phyloP scores from a whole-genome alignment of 257 asterid species.

The Nicotiana paniculata region DNA sequence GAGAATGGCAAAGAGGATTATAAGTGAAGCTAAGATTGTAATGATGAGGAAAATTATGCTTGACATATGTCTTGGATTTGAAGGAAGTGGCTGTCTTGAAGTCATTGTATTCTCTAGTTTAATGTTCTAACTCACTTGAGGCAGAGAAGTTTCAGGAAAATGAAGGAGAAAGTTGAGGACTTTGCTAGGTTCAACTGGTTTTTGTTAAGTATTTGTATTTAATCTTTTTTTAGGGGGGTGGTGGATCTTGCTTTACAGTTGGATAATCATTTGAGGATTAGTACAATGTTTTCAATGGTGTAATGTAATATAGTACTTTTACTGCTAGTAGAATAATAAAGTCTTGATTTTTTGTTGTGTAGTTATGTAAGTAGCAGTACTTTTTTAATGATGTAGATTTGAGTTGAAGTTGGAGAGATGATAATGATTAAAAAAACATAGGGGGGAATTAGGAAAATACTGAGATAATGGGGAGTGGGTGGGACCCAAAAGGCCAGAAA shows the following conservation, averaged over 20 bases:
- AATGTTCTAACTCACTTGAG: neutral
- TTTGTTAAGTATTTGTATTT: neutral
- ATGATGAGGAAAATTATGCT: slow-evolving; percentile 38
- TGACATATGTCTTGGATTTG: slow-evolving; percentile 37
- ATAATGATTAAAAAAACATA: slow-evolving; percentile 29
- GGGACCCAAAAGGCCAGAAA: neutral
- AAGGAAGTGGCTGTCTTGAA: slow-evolving; percentile 52
- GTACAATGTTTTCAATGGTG: neutral
- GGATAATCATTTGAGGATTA: slow-evolving; percentile 20
- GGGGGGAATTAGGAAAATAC: slow-evolving; percentile 26
- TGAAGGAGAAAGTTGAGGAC: slow-evolving; percentile 15
- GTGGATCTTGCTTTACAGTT: slow-evolving; percentile 28
- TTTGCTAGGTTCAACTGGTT: neutral
- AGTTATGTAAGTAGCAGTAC: neutral
- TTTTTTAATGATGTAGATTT: neutral
- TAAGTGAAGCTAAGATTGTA: slow-evolving; percentile 43
- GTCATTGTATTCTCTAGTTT: slow-evolving; percentile 29
- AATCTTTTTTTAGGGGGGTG: neutral
- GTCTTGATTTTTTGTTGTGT: neutral
- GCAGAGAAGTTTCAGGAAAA: slow-evolving; percentile 7
- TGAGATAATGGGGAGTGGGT: neutral
- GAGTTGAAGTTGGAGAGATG: slow-evolving; percentile 38
- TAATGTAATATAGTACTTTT: neutral
- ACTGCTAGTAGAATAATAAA: neutral
- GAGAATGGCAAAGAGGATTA: slow-evolving; percentile 57